Evolutionary conservation across 2,329 filamentous ascomycete species (phyloP).

Genomic region (Fusarium praegraminearum): DNA sequence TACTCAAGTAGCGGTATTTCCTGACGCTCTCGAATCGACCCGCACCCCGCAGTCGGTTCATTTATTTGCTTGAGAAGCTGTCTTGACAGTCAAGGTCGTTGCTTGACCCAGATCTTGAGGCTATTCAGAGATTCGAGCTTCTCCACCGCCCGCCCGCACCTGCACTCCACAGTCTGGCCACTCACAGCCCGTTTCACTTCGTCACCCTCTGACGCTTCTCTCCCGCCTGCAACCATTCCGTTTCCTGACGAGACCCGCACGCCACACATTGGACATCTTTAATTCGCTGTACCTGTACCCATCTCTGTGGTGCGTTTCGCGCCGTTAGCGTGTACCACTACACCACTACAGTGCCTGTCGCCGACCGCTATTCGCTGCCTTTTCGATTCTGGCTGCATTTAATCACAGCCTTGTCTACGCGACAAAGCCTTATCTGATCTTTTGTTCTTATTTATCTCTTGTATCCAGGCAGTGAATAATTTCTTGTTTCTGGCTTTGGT

Average conservation of each 20-base stretch:
- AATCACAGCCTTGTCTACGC: conserved; percentile 40
- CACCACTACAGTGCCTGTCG: conserved; percentile 17
- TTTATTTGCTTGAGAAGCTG: conserved; percentile 38
- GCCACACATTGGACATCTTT: conserved; percentile 23
- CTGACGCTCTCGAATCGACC: conserved; percentile 42
- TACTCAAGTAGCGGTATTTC: conserved; percentile 47
- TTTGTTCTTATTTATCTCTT: conserved; percentile 2
- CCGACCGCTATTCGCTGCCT: conserved; percentile 39
- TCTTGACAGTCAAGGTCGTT: conserved; percentile 34
- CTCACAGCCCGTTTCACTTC: conserved; percentile 44
- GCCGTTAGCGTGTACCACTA: conserved; percentile 39
- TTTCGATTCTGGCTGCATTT: conserved; percentile 29
- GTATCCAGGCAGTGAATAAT: background rate
- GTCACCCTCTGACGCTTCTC: conserved; percentile 38
- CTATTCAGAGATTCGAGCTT: conserved; percentile 54
- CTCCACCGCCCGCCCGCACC: conserved; percentile 43
- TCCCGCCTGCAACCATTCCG: conserved; percentile 42
- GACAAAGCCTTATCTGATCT: conserved; percentile 36
- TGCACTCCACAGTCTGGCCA: conserved; percentile 42
- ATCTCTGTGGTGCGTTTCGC: conserved; percentile 32
- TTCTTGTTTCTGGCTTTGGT: conserved; percentile 2
- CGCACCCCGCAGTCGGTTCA: conserved; percentile 37
- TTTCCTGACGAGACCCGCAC: conserved; percentile 38
- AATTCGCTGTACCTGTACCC: conserved; percentile 42
- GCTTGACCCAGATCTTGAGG: conserved; percentile 51